A percentile compares a stretch with the other conserved stretches of the same genome.
Conservation (phyloP, 352 stramenopile species). For the Globisporangium cylindrosporum region DNA sequence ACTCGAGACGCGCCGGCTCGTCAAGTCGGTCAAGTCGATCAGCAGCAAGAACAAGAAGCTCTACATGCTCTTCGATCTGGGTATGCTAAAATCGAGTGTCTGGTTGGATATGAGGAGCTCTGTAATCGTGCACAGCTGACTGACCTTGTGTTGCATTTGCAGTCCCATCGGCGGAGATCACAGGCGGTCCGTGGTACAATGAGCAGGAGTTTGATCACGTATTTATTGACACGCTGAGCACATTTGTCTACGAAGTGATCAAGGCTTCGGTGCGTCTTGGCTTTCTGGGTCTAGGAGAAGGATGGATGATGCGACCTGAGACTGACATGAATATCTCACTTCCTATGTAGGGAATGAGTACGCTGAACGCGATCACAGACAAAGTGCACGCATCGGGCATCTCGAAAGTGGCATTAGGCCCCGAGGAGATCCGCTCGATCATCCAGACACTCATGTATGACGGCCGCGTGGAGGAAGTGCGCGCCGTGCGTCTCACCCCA, state of each 20-base stretch:
- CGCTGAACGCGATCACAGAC: conserved; percentile 85
- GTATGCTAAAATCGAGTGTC: conserved; percentile 22
- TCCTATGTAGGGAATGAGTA: conserved; percentile 58
- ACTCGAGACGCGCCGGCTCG: conserved; percentile 94
- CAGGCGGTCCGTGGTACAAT: conserved; percentile 99
- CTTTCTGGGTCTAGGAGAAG: neutral
- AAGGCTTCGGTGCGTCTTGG: conserved; percentile 46
- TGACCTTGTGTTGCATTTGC: conserved; percentile 16
- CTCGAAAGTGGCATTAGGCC: conserved; percentile 88
- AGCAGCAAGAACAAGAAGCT: conserved; percentile 99
- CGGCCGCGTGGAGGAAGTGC: conserved; percentile 87
- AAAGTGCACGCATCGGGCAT: conserved; percentile 89
- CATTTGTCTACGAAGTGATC: conserved; percentile 93
- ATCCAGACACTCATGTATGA: conserved; percentile 94
- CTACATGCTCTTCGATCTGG: conserved; percentile 97
- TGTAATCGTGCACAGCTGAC: neutral
- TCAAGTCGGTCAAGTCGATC: conserved; percentile 99
- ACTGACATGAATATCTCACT: neutral
- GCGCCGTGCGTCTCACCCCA: conserved; percentile 68
- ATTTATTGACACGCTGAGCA: conserved; percentile 97
- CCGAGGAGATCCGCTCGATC: conserved; percentile 89
- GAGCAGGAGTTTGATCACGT: conserved; percentile 99
- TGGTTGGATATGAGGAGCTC: neutral
- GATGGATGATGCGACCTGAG: neutral
- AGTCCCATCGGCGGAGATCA: conserved; percentile 97